Evolutionary conservation across 1,284 basidiomycete species (phyloP).

Genomic region (Xerocomus minutiporus): DNA sequence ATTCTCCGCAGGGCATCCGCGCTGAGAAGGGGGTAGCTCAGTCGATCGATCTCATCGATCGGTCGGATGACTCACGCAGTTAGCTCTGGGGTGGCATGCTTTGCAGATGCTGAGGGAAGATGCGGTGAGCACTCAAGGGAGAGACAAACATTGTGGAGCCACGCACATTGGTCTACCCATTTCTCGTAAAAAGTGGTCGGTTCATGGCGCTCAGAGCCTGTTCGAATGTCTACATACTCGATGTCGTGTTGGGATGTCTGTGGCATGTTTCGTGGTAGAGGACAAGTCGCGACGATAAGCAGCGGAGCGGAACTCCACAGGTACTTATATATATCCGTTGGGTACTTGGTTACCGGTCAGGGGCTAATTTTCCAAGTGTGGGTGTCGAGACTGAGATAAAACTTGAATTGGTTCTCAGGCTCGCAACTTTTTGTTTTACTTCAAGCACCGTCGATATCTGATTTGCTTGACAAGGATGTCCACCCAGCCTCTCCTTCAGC

Average conservation of each 20-base stretch:
- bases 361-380: slow-evolving; percentile 20
- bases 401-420: slow-evolving; percentile 13
- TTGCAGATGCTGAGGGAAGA: slow-evolving; percentile 44
- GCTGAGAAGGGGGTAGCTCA: slow-evolving; percentile 30
- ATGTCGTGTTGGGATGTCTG: slow-evolving; percentile 17
- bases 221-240: slow-evolving; percentile 26
- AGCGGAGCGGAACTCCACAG: slow-evolving; percentile 4
- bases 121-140: slow-evolving; percentile 3
- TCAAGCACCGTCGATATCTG: background rate
- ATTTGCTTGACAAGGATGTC: slow-evolving; percentile 53
- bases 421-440: background rate
- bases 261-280: slow-evolving; percentile 9
- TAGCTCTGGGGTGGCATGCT: slow-evolving; percentile 41
- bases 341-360: slow-evolving; percentile 3
- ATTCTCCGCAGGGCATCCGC: slow-evolving; percentile 49
- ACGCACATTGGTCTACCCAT: slow-evolving; percentile 54
- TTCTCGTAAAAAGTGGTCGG: slow-evolving; percentile 41
- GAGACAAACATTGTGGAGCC: background rate
- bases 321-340: background rate
- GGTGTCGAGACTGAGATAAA: slow-evolving; percentile 11
- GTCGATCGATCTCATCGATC: slow-evolving; percentile 1
- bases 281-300: background rate
- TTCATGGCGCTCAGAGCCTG: slow-evolving; percentile 1
- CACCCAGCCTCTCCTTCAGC: slow-evolving; percentile 95
- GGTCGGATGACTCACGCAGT: slow-evolving; percentile 39